A percentile compares a stretch with the other conserved stretches of the same genome.
These are phyloP conservation scores for Populus euphratica DNA, from an alignment of 345 rosid genomes.

Conservation along the genomic window DNA sequence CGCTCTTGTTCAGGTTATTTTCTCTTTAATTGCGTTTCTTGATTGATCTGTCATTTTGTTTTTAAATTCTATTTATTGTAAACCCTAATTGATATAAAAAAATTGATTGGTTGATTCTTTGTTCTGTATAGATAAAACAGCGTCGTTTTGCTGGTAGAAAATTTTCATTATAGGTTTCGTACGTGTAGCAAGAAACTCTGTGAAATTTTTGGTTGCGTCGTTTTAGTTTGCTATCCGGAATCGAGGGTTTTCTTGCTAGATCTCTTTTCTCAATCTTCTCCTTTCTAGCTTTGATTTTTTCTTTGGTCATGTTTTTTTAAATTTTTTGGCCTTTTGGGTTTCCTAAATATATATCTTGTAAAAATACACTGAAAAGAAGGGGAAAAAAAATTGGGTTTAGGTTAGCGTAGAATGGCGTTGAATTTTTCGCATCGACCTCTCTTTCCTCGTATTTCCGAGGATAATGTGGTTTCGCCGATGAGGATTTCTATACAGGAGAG, in stretches of 20 bases:
- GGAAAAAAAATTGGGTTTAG: background rate
- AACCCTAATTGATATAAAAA: slow-evolving; percentile 18
- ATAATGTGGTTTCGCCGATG: slow-evolving; percentile 59
- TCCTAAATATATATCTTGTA: background rate
- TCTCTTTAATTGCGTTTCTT: background rate
- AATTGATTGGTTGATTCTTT: slow-evolving; percentile 13
- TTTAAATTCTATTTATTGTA: slow-evolving; percentile 3
- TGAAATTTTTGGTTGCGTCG: slow-evolving; percentile 34
- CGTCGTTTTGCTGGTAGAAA: background rate
- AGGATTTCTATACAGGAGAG: slow-evolving; percentile 57
- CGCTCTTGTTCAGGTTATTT: background rate
- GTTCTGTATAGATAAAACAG: background rate
- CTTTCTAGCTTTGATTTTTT: background rate
- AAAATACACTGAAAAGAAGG: background rate
- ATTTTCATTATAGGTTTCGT: slow-evolving; percentile 1
- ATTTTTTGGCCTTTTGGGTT: background rate
- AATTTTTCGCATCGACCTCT: slow-evolving; percentile 76
- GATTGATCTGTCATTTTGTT: background rate
- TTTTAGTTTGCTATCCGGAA: slow-evolving; percentile 36
- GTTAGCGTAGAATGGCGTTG: slow-evolving; percentile 55
- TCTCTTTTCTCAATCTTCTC: slow-evolving; percentile 4
- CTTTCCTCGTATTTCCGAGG: slow-evolving; percentile 61
- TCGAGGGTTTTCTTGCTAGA: slow-evolving; percentile 33
- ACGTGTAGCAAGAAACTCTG: slow-evolving; percentile 22
- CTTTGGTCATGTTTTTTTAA: background rate